Base-by-base conservation (phyloP, 179 eudicot species). In the Gypsophila paniculata region DNA sequence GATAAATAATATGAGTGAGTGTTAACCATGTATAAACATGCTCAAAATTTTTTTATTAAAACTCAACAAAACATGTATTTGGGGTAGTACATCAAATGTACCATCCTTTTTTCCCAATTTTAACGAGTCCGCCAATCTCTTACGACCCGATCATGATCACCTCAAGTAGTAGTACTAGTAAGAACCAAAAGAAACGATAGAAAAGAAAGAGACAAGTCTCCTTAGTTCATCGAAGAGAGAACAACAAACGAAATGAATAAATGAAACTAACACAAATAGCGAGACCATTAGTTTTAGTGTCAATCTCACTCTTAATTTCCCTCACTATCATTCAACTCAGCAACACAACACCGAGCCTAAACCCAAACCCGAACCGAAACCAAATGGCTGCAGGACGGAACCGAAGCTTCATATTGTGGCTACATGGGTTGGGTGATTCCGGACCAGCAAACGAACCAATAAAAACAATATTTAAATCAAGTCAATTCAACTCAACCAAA, bases 361-460 rank as follows among this genome's bases (percentile, higher is more conserved):
- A 17, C 69, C 65, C 58, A 26, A 61, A 42, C 10, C 46, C 6
- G 6, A 6, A 42, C 11, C 46, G 3, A 42, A 42, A 61, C 69
- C 65, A 21, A 15, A 79, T 79, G 82, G 75, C 75, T 5, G 59
- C 72, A 34, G 69, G 78, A 44, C 71, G 82, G 65, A 54, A 29
- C 34, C 68, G 94, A 55, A 91, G 93, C 78, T 94, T 88, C 75
- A 55, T 91, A 2, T 65, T 94, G 23, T 94, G 99, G 97, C 91
- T 94, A 23, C 99, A 94, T 59, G 99, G 99, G 67, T 79, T 90
- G 78, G 99, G 99, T 69, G 96, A 94, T 71, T 90, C 99, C 4
- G 99, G 99, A 29, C 96, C 97, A 2, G 93, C 93, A 8, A 94
- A 92, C 59, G 95, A 94, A 75, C 96, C 97, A 76, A 90, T 91